Percentiles rank a stretch among this genome's conserved stretches.
phyloP scores from a whole-genome alignment of 202 grass and related monocot species.

The Carex arenaria region DNA sequence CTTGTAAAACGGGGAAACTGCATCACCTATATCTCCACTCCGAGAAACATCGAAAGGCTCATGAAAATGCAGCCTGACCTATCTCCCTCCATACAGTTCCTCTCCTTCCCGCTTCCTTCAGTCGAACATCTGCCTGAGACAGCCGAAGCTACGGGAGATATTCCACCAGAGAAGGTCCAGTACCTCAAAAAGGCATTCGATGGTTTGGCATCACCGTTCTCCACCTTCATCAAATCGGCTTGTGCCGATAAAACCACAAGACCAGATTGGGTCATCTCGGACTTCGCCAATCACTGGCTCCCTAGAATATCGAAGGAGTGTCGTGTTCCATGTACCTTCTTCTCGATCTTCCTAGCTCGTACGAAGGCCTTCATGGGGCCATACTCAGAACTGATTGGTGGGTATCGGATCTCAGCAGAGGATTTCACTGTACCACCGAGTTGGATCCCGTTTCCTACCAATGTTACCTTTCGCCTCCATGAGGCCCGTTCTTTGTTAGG shows the following conservation, averaged over 20 bases:
- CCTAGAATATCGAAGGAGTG: constrained; percentile 26
- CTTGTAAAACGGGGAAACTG: constrained; percentile 17
- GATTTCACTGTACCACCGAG: constrained; percentile 24
- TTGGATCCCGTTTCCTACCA: constrained; percentile 13
- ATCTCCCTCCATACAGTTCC: neutral
- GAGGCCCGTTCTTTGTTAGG: constrained; percentile 9
- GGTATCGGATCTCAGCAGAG: neutral
- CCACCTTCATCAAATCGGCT: constrained; percentile 11
- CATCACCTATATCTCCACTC: constrained; percentile 28
- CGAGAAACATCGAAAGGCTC: constrained; percentile 31
- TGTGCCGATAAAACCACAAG: neutral
- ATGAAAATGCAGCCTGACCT: neutral
- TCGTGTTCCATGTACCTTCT: constrained; percentile 23
- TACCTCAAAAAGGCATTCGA: constrained; percentile 33
- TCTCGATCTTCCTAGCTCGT: neutral
- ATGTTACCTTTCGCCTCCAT: constrained; percentile 2
- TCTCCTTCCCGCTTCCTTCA: constrained; percentile 6
- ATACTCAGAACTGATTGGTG: neutral
- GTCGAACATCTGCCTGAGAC: constrained; percentile 19
- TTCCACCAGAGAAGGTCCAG: neutral
- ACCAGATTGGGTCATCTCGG: constrained; percentile 39
- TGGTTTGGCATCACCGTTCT: constrained; percentile 16
- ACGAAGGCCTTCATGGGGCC: neutral
- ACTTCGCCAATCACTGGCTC: constrained; percentile 40
- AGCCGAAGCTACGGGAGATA: constrained; percentile 31